Evolutionary conservation across 805 yeast genomes (phyloP).

Genomic region (Cyberlindnera galapagoensis): DNA sequence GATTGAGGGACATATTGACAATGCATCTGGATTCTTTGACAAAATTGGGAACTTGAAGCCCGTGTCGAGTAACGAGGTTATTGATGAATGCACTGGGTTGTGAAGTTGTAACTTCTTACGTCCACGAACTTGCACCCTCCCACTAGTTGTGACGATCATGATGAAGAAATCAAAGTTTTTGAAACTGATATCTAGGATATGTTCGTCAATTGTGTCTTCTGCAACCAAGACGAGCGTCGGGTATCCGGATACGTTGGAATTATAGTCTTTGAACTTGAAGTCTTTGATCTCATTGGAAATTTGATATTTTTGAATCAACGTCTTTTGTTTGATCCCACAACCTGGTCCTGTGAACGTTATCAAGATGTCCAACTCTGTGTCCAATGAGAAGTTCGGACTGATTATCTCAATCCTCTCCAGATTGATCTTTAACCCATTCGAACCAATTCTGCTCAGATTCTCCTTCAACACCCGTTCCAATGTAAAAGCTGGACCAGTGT

Average conservation of each 20-base stretch:
- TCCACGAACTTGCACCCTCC: constrained; percentile 39
- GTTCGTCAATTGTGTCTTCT: constrained; percentile 19
- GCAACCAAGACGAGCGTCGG: constrained; percentile 17
- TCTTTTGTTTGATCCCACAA: constrained; percentile 10
- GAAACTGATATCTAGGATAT: constrained; percentile 27
- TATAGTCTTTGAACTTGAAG: constrained; percentile 15
- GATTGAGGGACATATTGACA: constrained; percentile 45
- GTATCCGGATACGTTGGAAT: constrained; percentile 15
- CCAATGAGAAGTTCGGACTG: constrained; percentile 37
- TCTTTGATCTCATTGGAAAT: constrained; percentile 19
- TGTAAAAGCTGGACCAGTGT: constrained; percentile 33
- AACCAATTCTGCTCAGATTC: constrained; percentile 20
- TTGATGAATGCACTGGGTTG: constrained; percentile 25
- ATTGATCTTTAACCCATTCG: constrained; percentile 24
- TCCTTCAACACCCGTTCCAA: constrained; percentile 28
- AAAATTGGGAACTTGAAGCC: constrained; percentile 45
- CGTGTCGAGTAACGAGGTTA: constrained; percentile 42
- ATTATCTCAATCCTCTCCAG: constrained; percentile 35
- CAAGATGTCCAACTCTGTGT: constrained; percentile 40
- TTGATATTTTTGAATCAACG: constrained; percentile 20
- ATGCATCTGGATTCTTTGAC: constrained; percentile 26
- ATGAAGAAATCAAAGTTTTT: constrained; percentile 35
- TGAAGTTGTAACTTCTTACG: constrained; percentile 27
- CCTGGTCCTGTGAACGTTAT: constrained; percentile 30
- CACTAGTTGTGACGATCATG: constrained; percentile 35